Percentiles rank a stretch among this genome's conserved stretches.
phyloP scores from a whole-genome alignment of 148 eudicot species.

The Vaccinium macrocarpon region DNA sequence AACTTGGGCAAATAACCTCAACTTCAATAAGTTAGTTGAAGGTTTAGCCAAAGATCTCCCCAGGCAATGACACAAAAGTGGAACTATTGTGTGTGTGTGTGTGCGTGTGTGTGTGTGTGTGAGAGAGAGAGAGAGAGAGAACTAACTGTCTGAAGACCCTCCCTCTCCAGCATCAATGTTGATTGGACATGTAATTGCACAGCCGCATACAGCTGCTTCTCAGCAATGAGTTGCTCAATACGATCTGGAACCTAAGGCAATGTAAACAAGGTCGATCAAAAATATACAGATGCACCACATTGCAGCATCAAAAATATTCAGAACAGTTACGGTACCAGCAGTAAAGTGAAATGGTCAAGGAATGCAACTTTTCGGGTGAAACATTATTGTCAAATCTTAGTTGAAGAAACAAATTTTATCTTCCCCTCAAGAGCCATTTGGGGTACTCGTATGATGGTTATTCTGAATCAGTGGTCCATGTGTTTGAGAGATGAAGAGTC shows the following conservation, averaged over 20 bases:
- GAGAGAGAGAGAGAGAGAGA: background rate
- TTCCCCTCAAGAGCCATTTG: no score
- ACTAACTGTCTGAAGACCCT: conserved; percentile 98
- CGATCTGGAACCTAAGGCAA: conserved; percentile 79
- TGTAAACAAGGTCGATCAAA: conserved; percentile 14
- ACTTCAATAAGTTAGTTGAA: background rate
- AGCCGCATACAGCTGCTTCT: conserved; percentile 95
- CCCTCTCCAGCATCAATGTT: conserved; percentile 94
- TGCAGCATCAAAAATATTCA: background rate
- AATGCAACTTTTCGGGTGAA: no score
- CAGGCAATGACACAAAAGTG: background rate
- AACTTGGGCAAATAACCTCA: background rate
- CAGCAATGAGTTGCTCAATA: conserved; percentile 84
- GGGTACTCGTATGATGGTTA: no score
- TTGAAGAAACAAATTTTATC: no score
- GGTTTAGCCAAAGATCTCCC: background rate
- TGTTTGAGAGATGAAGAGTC: no score
- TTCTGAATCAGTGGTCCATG: no score
- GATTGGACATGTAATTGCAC: conserved; percentile 92
- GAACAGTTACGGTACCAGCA: background rate
- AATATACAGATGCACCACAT: background rate
- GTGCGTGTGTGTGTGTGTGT: no score
- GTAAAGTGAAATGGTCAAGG: background rate
- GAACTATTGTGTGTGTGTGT: background rate
- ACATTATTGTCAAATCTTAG: no score